These are phyloP conservation scores for Hansfordia pulvinata DNA, from an alignment of 2,329 filamentous ascomycete genomes.

Conservation along the genomic window DNA sequence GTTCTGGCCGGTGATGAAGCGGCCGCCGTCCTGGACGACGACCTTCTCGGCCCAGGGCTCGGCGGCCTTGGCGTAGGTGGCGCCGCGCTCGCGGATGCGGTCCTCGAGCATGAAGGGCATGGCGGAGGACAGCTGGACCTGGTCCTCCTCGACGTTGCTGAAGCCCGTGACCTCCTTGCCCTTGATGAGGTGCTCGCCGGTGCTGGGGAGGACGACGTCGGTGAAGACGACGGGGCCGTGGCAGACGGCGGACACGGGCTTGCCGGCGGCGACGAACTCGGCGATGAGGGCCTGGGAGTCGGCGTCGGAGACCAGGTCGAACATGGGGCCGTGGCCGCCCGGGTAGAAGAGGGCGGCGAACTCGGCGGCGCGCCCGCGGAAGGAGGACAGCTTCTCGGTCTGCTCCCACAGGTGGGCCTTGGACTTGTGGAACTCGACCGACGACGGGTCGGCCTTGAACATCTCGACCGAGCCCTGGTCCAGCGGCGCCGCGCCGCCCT, in stretches of 20 bases:
- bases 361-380: slow-evolving; percentile 40
- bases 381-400: slow-evolving; percentile 41
- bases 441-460: slow-evolving; percentile 38
- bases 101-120: slow-evolving; percentile 51
- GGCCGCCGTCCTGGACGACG: slow-evolving; percentile 29
- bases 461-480: slow-evolving; percentile 43
- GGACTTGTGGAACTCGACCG: slow-evolving; percentile 38
- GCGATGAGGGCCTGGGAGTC: slow-evolving; percentile 44
- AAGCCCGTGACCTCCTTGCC: slow-evolving; percentile 47
- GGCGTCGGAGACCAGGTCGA: slow-evolving; percentile 44
- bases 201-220: slow-evolving; percentile 35
- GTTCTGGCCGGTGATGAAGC: slow-evolving; percentile 45
- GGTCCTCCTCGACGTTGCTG: slow-evolving; percentile 40
- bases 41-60: slow-evolving; percentile 35
- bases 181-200: slow-evolving; percentile 39
- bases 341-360: slow-evolving; percentile 50
- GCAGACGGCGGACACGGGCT: slow-evolving; percentile 54
- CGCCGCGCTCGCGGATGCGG: slow-evolving; percentile 35
- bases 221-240: slow-evolving; percentile 53
- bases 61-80: slow-evolving; percentile 39
- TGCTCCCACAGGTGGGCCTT: slow-evolving; percentile 48
- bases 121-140: slow-evolving; percentile 19
- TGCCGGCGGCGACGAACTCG: slow-evolving; percentile 47
- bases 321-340: slow-evolving; percentile 52
- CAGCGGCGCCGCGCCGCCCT: slow-evolving; percentile 46